These are phyloP conservation scores for Melanogaster broomeanus DNA, from an alignment of 768 basidiomycete genomes.

Conservation along the genomic window DNA sequence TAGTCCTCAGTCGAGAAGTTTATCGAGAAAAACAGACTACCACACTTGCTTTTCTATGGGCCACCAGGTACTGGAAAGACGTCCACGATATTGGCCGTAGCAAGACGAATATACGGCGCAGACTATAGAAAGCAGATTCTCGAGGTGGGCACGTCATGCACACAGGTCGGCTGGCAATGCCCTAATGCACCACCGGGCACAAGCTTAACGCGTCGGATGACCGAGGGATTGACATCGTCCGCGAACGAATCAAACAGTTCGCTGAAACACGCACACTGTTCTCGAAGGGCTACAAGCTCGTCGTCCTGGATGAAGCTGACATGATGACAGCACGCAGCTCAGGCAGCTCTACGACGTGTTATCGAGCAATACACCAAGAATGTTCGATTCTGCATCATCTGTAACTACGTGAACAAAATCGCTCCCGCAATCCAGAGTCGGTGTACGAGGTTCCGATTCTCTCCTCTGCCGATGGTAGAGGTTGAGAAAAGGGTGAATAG, in stretches of 20 bases:
- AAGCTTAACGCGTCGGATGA: constrained; percentile 98
- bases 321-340: constrained; percentile 99
- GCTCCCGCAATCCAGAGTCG: constrained; percentile 97
- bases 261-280: constrained; percentile 92
- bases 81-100: constrained; percentile 94
- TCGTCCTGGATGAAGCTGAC: constrained; percentile 99
- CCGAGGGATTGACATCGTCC: constrained; percentile 96
- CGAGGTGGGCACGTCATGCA: constrained; percentile 59
- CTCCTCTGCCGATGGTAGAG: constrained; percentile 82
- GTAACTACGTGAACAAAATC: constrained; percentile 99
- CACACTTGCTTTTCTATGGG: constrained; percentile 95
- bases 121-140: constrained; percentile 90
- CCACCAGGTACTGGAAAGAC: constrained; percentile 99
- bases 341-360: constrained; percentile 93
- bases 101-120: constrained; percentile 88
- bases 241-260: constrained; percentile 98
- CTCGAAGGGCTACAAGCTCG: constrained; percentile 94
- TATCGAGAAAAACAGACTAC: constrained; percentile 91
- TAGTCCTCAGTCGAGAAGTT: constrained; percentile 83
- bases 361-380: constrained; percentile 99
- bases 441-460: constrained; percentile 97
- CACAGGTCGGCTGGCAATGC: background rate
- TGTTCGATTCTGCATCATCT: constrained; percentile 98
- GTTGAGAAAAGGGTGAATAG: constrained; percentile 79
- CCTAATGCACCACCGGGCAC: constrained; percentile 1